These are phyloP conservation scores for Suhomyces faveliae DNA, from an alignment of 805 yeast genomes.

Conservation along the genomic window DNA sequence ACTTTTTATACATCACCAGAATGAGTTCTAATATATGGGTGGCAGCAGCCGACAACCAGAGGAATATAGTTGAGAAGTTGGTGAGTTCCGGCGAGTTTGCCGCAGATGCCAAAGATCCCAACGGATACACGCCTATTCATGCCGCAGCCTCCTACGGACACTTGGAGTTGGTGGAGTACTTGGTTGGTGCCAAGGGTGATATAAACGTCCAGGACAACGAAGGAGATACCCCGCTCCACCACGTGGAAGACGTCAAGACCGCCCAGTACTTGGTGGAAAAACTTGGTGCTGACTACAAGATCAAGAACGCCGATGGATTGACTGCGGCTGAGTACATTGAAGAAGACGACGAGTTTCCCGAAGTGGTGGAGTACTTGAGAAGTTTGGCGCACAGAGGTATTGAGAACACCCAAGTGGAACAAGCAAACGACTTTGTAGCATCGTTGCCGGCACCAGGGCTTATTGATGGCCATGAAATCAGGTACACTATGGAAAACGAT, in stretches of 20 bases:
- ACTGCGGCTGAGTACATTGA: slow-evolving; percentile 73
- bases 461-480: slow-evolving; percentile 50
- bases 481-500: slow-evolving; percentile 52
- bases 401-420: slow-evolving; percentile 11
- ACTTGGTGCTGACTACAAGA: slow-evolving; percentile 61
- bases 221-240: slow-evolving; percentile 95
- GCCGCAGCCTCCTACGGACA: slow-evolving; percentile 97
- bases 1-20: background rate
- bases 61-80: slow-evolving; percentile 53
- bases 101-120: slow-evolving; percentile 79
- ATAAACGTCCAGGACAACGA: slow-evolving; percentile 80
- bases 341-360: slow-evolving; percentile 85
- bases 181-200: slow-evolving; percentile 67
- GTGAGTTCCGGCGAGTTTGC: slow-evolving; percentile 52
- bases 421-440: slow-evolving; percentile 17
- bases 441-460: slow-evolving; percentile 38
- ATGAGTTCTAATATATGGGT: slow-evolving; percentile 79
- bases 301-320: slow-evolving; percentile 69
- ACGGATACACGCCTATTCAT: slow-evolving; percentile 95
- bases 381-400: slow-evolving; percentile 36
- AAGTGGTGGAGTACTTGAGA: slow-evolving; percentile 63
- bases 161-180: slow-evolving; percentile 56
- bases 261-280: slow-evolving; percentile 70
- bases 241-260: slow-evolving; percentile 66
- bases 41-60: slow-evolving; percentile 85